A percentile compares a stretch with the other conserved stretches of the same genome.
phyloP scores from a whole-genome alignment of 163 green algal genomes.

The Scenedesmus sp. region DNA sequence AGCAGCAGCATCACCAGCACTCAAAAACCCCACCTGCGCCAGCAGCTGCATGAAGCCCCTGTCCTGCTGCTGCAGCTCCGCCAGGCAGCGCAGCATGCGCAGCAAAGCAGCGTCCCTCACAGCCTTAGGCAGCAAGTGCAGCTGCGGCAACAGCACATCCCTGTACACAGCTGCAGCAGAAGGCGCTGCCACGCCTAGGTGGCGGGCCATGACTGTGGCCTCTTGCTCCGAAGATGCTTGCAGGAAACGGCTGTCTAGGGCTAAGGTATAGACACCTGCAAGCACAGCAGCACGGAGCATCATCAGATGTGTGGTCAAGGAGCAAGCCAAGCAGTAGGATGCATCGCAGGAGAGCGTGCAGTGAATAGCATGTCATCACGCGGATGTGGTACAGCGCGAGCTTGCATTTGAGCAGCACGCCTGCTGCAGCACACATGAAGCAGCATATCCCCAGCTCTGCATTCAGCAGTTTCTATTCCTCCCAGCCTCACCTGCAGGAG shows the following conservation, averaged over 20 bases:
- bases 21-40: not conserved
- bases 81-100: constrained; percentile 64
- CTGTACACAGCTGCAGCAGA: constrained; percentile 62
- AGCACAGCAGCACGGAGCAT: not conserved
- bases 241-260: constrained; percentile 33
- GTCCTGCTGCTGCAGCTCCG: constrained; percentile 64
- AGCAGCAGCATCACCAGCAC: not conserved
- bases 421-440: not conserved
- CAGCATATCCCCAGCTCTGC: not conserved
- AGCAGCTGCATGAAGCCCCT: constrained; percentile 36
- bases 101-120: constrained; percentile 60
- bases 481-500: constrained; percentile 42
- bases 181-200: constrained; percentile 62
- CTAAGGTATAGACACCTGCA: constrained; percentile 34
- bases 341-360: too few species aligned
- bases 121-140: constrained; percentile 39
- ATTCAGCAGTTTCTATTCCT: not conserved
- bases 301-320: not conserved
- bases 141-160: constrained; percentile 57
- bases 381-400: too few species aligned
- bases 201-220: constrained; percentile 46
- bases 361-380: too few species aligned
- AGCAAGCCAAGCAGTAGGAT: too few species aligned
- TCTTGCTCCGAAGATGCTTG: constrained; percentile 17
- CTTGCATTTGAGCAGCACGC: not conserved